Percentiles rank a stretch among this genome's conserved stretches.
phyloP scores from a whole-genome alignment of 139 green algal genomes.

The Tetradesmus obliquus region DNA sequence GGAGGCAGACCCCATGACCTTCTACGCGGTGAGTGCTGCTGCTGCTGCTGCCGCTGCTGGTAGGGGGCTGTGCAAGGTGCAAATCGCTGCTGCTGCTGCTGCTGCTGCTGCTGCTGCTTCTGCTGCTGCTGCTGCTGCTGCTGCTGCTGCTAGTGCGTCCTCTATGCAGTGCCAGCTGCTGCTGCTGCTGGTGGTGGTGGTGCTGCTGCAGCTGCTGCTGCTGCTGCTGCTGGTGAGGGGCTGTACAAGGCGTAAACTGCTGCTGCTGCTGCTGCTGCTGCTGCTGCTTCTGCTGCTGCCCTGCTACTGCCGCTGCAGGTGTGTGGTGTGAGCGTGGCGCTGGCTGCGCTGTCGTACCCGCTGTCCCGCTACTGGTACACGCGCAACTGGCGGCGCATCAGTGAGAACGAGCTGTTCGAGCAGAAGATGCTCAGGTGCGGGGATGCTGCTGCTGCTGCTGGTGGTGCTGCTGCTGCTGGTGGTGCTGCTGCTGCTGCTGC shows the following conservation, averaged over 20 bases:
- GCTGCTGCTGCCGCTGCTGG: too few species aligned
- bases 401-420: constrained; percentile 49
- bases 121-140: background rate
- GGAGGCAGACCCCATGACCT: background rate
- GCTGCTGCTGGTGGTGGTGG: too few species aligned
- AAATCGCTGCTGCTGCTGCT: background rate
- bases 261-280: background rate
- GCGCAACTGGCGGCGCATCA: constrained; percentile 35
- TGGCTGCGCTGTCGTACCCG: constrained; percentile 24
- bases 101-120: background rate
- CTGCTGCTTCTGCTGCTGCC: background rate
- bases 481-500: too few species aligned
- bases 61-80: background rate
- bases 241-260: too few species aligned
- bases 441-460: background rate
- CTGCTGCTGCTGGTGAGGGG: too few species aligned
- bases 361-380: constrained; percentile 38
- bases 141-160: too few species aligned
- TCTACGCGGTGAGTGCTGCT: background rate
- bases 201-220: too few species aligned
- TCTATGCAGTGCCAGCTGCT: too few species aligned
- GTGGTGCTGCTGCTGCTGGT: constrained; percentile 59
- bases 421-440: constrained; percentile 51
- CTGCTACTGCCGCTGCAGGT: background rate
- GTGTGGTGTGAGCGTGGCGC: background rate